Conservation (phyloP, 2,329 filamentous ascomycete species). For the Sordariomycetes sp. region DNA sequence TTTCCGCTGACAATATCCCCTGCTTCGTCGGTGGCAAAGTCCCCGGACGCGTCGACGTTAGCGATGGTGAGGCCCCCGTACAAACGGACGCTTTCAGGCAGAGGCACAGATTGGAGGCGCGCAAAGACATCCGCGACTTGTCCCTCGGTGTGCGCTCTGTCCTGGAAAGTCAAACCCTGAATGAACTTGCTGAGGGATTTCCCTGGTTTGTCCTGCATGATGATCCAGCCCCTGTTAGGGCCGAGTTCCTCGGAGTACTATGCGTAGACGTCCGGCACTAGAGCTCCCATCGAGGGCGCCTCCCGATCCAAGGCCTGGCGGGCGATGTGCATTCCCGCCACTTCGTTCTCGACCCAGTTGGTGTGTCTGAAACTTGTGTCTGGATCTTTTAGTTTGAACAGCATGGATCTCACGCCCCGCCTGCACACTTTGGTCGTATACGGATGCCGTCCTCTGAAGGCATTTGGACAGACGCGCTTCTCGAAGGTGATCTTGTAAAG, state of each 20-base stretch:
- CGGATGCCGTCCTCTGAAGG: background rate
- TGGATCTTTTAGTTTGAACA: background rate
- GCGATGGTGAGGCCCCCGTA: background rate
- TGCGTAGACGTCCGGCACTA: background rate
- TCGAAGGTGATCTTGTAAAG: background rate
- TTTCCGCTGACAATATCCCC: background rate
- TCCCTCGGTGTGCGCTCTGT: background rate
- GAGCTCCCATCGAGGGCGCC: no score
- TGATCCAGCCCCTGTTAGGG: background rate
- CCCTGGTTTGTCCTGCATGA: background rate
- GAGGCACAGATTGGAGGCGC: background rate
- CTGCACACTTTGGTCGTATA: background rate
- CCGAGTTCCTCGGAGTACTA: background rate
- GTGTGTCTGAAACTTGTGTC: background rate
- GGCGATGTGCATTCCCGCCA: background rate
- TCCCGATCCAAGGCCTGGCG: background rate
- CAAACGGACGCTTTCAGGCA: background rate
- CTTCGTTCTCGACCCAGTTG: background rate
- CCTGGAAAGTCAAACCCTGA: background rate
- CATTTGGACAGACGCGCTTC: background rate
- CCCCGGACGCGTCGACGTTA: background rate
- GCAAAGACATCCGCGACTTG: background rate
- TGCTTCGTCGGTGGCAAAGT: background rate
- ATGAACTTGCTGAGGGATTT: background rate
- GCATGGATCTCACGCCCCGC: background rate